Evolutionary conservation across 202 grass and related monocot genomes (phyloP).

Genomic region (Panicum virgatum): DNA sequence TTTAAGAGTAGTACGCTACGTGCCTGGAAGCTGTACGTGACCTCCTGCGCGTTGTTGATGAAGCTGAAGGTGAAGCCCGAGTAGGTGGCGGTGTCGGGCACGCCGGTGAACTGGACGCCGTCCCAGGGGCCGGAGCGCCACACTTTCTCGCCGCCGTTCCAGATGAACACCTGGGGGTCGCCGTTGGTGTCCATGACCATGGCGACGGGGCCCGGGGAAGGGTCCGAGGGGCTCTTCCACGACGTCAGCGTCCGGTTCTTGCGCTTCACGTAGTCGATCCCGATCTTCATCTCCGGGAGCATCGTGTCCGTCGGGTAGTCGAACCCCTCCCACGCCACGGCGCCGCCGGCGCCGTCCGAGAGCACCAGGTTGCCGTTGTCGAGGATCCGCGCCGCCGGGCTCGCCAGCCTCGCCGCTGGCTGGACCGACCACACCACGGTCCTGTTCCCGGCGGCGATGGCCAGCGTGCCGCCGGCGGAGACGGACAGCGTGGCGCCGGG

Average conservation of each 20-base stretch:
- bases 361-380: conserved; percentile 68
- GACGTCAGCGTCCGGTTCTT: conserved; percentile 58
- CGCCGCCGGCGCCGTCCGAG: conserved; percentile 12
- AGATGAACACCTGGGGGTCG: conserved; percentile 65
- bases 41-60: conserved; percentile 49
- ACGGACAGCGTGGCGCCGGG: conserved; percentile 49
- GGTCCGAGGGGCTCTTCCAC: conserved; percentile 67
- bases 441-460: conserved; percentile 35
- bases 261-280: conserved; percentile 48
- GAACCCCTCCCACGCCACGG: conserved; percentile 70
- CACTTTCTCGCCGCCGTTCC: conserved; percentile 39
- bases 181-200: conserved; percentile 60
- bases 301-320: conserved; percentile 79
- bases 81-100: conserved; percentile 60
- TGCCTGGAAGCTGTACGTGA: conserved; percentile 64
- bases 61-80: conserved; percentile 56
- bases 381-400: conserved; percentile 39
- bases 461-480: conserved; percentile 42
- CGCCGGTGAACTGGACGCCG: conserved; percentile 61
- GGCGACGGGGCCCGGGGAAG: conserved; percentile 56
- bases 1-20: not conserved
- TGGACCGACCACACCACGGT: conserved; percentile 54
- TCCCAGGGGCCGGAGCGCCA: conserved; percentile 76
- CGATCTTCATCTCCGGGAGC: conserved; percentile 75
- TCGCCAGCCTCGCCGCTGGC: conserved; percentile 28